Conservation (phyloP, 2,329 filamentous ascomycete species). For the Beauveria rudraprayagi region DNA sequence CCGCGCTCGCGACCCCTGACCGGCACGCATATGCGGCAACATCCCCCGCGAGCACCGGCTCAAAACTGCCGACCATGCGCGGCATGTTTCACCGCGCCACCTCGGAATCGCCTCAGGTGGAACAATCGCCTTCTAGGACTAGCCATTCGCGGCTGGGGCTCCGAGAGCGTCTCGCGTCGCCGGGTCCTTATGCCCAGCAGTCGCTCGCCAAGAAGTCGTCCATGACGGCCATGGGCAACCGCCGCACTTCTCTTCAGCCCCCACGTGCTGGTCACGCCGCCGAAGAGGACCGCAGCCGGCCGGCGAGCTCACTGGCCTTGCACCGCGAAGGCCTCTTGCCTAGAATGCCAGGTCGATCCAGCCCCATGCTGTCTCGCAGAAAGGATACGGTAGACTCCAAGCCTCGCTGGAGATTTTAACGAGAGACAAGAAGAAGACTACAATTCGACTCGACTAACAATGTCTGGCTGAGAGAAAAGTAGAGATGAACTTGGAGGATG, state of each 20-base stretch:
- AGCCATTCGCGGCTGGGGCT: constrained; percentile 41
- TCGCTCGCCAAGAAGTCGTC: constrained; percentile 27
- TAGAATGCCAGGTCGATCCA: constrained; percentile 19
- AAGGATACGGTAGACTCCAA: constrained; percentile 28
- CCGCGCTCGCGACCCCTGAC: constrained; percentile 38
- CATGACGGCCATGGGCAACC: constrained; percentile 28
- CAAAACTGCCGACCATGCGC: constrained; percentile 41
- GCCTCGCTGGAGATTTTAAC: constrained; percentile 41
- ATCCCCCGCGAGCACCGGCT: constrained; percentile 30
- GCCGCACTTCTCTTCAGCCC: constrained; percentile 48
- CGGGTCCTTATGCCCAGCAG: constrained; percentile 40
- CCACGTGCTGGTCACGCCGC: constrained; percentile 25
- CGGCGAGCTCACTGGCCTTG: constrained; percentile 49
- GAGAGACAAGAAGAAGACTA: neutral
- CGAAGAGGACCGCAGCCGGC: constrained; percentile 31
- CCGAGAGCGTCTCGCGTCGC: constrained; percentile 44
- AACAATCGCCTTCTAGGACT: constrained; percentile 37
- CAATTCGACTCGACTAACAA: neutral
- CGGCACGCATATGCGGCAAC: constrained; percentile 35
- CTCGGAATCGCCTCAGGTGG: constrained; percentile 40
- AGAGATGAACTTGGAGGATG: neutral
- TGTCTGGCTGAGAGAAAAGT: neutral
- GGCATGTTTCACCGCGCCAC: constrained; percentile 38
- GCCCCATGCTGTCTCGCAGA: constrained; percentile 28
- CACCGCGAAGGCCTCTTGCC: constrained; percentile 46